A percentile compares a stretch with the other conserved stretches of the same genome.
Evolutionary conservation across 2,329 filamentous ascomycete species (phyloP).

Genomic region (Zymoseptoria brevis): DNA sequence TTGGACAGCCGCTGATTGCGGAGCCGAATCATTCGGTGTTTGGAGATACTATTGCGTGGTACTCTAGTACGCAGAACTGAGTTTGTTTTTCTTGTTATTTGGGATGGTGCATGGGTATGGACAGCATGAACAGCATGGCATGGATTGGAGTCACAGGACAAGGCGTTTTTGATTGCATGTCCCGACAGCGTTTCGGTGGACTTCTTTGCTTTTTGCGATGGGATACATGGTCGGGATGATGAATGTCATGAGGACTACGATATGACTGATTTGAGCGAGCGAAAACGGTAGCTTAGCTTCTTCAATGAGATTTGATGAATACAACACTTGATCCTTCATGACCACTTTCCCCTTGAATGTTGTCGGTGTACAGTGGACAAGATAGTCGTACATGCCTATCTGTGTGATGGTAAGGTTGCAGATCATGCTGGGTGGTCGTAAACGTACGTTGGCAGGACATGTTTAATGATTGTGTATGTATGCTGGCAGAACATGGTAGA

Average conservation of each 20-base stretch:
- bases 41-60: slow-evolving; percentile 39
- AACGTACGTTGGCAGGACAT: too few relatives aligned
- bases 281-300: neutral
- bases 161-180: neutral
- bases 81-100: neutral
- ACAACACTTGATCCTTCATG: neutral
- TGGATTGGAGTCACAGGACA: neutral
- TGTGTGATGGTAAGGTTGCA: too few relatives aligned
- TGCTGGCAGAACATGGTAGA: too few relatives aligned
- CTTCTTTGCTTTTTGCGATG: neutral
- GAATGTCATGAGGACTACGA: neutral
- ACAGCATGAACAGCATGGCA: neutral
- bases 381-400: too few relatives aligned
- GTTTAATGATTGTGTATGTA: too few relatives aligned
- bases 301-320: neutral
- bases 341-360: neutral
- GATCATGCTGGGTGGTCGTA: too few relatives aligned
- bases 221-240: neutral
- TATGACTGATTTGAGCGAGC: neutral
- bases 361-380: neutral
- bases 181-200: neutral
- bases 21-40: slow-evolving; percentile 42
- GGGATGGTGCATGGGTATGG: neutral
- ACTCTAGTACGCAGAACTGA: slow-evolving; percentile 7
- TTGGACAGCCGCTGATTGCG: slow-evolving; percentile 31